These are phyloP conservation scores for Sambucus nigra DNA, from an alignment of 129 eudicot genomes.

Conservation along the genomic window DNA sequence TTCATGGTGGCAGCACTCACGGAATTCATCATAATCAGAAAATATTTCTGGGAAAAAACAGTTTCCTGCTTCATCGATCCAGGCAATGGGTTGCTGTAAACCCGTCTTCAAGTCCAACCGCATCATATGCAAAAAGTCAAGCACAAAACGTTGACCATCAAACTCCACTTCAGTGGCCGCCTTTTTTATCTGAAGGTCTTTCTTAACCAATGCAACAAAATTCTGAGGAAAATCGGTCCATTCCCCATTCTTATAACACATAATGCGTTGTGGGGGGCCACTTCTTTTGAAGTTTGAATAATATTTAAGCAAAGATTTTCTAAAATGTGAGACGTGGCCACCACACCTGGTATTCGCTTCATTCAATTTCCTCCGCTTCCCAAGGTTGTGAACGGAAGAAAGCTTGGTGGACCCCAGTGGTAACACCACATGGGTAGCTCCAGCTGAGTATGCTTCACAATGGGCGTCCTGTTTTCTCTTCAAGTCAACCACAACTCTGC, in stretches of 20 bases:
- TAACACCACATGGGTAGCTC: slow-evolving; percentile 17
- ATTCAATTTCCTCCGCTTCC: slow-evolving; percentile 56
- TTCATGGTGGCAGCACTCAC: slow-evolving; percentile 20
- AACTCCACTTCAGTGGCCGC: slow-evolving; percentile 45
- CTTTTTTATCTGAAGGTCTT: slow-evolving; percentile 43
- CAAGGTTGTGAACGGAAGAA: slow-evolving; percentile 24
- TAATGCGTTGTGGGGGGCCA: slow-evolving; percentile 54
- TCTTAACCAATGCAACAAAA: slow-evolving; percentile 34
- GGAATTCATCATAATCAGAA: slow-evolving; percentile 26
- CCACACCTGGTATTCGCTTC: slow-evolving; percentile 28
- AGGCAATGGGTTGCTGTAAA: slow-evolving; percentile 60
- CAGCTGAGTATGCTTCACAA: slow-evolving; percentile 17
- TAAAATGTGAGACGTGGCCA: slow-evolving; percentile 18
- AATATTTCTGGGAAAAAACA: slow-evolving; percentile 64
- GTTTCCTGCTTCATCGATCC: slow-evolving; percentile 72
- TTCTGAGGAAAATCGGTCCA: slow-evolving; percentile 67
- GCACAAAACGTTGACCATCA: slow-evolving; percentile 28
- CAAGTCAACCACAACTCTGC: slow-evolving; percentile 23
- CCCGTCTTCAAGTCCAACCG: slow-evolving; percentile 62
- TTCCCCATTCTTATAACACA: slow-evolving; percentile 59
- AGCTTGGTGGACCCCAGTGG: slow-evolving; percentile 25
- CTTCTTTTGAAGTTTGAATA: slow-evolving; percentile 50
- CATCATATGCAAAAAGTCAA: slow-evolving; percentile 64
- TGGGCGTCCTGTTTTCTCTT: slow-evolving; percentile 31
- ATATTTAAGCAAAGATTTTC: slow-evolving; percentile 37